phyloP scores from a whole-genome alignment of 192 early-diverging fungal genomes.

The Tieghemiomyces parasiticus region DNA sequence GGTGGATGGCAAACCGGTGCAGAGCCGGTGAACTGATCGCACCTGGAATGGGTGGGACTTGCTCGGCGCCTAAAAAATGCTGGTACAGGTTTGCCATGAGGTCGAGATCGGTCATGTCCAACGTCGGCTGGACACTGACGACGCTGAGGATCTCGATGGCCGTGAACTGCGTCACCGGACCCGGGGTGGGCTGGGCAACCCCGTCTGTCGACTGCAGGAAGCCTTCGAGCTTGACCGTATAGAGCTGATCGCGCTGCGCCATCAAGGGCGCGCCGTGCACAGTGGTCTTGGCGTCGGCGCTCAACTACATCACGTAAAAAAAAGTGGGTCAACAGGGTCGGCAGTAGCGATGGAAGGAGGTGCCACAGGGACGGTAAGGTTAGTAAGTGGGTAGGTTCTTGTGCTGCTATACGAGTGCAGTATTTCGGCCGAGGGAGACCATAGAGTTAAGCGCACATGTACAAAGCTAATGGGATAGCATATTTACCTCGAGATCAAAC shows the following conservation, averaged over 20 bases:
- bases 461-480: neutral
- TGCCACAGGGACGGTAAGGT: neutral
- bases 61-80: neutral
- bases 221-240: slow-evolving; percentile 4
- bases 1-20: neutral
- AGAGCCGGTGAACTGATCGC: neutral
- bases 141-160: neutral
- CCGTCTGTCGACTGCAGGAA: neutral
- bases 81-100: neutral
- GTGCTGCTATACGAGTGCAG: neutral
- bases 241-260: neutral
- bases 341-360: neutral
- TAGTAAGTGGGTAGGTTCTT: neutral
- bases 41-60: neutral
- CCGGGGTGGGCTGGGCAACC: neutral
- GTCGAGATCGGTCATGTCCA: neutral
- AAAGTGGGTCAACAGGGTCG: too few relatives aligned
- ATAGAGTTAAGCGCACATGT: neutral
- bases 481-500: neutral
- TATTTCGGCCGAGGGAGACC: neutral
- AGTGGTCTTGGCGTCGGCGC: neutral
- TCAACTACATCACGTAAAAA: neutral
- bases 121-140: neutral
- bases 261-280: neutral
- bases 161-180: neutral